Evolutionary conservation across 331 rosid genomes (phyloP), one percentile per base, ranked within the genome.

Genomic region (Malus hybrid): DNA sequence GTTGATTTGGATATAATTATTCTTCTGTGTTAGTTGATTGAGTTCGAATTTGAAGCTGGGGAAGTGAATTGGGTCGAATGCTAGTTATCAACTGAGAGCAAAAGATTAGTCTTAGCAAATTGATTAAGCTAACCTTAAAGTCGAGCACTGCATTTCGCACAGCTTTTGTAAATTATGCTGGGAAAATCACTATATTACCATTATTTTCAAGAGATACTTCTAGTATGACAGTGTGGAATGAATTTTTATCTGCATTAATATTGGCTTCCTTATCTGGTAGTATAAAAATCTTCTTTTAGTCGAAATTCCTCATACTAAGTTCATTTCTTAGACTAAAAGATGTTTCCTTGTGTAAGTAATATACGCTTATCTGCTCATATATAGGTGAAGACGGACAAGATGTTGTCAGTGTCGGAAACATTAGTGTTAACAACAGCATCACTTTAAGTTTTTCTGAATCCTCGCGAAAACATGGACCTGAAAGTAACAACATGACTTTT

Each of bases 311-410:
- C 42, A 36, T 36, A 8, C 22, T 6, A 71, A 55, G 65, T 55
- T 20, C 65, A n/a, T 31, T 19, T 19, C 29, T 52, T 13, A 24
- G 34, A 15, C 62, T 48, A 22, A 14, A 50, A 48, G 27, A 54
- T 52, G 65, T 59, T 54, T 24, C 29, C 74, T 70, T 27, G 28
- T 6, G 82, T 77, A 36, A 78, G 34, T 60, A 29, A 76, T 72
- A 44, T 70, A 18, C 33, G 73, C 68, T 70, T 71, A 63, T 48
- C 81, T 82, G 69, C 31, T 79, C 54, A 14, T 63, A 65, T 77
- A 71, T 76, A 93, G 97, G 96, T 79, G 97, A 88, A 78, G 97
- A 83, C 76, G 48, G 91, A 36, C 83, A 74, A 34, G 86, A 81
- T 78, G 65, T 73, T 33, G 76, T 72, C 66, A 65, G 8, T 1